Evolutionary conservation across 352 stramenopile genomes (phyloP), one percentile per base, ranked within the genome.

Genomic region (Phytopythium delawarense): DNA sequence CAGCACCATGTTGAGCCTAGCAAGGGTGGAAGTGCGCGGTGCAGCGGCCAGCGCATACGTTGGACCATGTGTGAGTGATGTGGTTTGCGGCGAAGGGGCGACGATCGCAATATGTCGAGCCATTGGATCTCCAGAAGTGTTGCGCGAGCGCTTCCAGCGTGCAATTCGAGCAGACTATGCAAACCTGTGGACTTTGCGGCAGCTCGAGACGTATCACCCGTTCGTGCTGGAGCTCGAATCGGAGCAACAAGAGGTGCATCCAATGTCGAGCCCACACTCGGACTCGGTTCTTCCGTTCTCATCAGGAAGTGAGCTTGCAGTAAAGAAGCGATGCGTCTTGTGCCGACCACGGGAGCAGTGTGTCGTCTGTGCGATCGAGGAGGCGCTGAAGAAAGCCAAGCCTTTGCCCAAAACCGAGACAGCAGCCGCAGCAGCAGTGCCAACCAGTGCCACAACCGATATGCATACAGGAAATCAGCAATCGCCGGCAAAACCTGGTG

Each of bases 121-220:
- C 3, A 28, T 84, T 15, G 74, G 65, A 42, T 65, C 61, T 7
- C 39, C 54, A 20, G 74, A 77, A 0, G 67, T 77, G 40, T 28
- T 92, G 53, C 75, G 74, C 21, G 79, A 89, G 28, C 79, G 72
- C 5, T 91, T 83, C 34, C 62, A 75, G 39, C 80, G 81, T 20
- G 80, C 81, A 8, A 59, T 85, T 11, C 75, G 81, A 32, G 78
- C 78, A 13, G 79, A 94, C 46, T 68, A 67, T 4, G 72, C 70
- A 1, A 78, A 54, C 67, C 23, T 79, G 9, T 75, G 64, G 58
- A 65, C 89, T 2, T 61, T 94, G 3, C 42, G 82, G 44, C 82
- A 94, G 52, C 62, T 91, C 30, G 81, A 87, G 44, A 88, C 82
- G 4, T 93, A 84, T 57, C 82, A 90, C 32, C 61, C 75, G 53